Conservation (phyloP, 139 green algal genomes). For the Picochlorum sp. region DNA sequence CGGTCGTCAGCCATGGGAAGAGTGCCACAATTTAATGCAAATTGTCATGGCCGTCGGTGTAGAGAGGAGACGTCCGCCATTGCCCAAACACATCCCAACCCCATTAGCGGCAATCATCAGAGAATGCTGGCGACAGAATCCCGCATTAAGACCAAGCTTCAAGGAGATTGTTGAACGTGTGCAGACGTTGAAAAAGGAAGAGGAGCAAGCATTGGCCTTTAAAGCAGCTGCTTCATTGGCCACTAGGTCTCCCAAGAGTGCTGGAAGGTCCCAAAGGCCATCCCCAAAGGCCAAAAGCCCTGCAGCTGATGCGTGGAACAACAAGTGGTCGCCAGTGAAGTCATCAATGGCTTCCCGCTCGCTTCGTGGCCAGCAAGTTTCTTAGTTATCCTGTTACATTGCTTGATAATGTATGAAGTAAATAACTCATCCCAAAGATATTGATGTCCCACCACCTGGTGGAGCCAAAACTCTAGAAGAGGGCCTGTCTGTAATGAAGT, state of each 20-base stretch:
- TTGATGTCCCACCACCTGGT: slow-evolving; percentile 34
- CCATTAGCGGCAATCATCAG: slow-evolving; percentile 9
- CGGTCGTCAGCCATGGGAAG: slow-evolving; percentile 13
- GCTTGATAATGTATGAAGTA: background rate
- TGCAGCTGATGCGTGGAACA: background rate
- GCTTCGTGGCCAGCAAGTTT: too few relatives aligned
- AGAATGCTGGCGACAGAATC: slow-evolving; percentile 23
- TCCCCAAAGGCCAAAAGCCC: too few relatives aligned
- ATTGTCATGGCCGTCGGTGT: slow-evolving; percentile 24
- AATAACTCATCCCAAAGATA: slow-evolving; percentile 20
- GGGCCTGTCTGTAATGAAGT: slow-evolving; percentile 63
- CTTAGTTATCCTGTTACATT: too few relatives aligned
- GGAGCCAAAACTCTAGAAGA: slow-evolving; percentile 69
- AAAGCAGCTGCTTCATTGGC: background rate
- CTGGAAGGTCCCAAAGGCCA: too few relatives aligned
- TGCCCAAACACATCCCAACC: slow-evolving; percentile 5
- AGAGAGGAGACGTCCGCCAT: slow-evolving; percentile 5
- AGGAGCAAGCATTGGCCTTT: background rate
- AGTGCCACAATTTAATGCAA: slow-evolving; percentile 23
- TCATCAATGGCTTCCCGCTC: too few relatives aligned
- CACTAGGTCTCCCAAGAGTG: too few relatives aligned
- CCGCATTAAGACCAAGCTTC: slow-evolving; percentile 7
- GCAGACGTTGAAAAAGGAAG: background rate
- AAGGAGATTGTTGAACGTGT: slow-evolving; percentile 6
- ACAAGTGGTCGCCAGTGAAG: background rate